phyloP scores from a whole-genome alignment of 2,329 filamentous ascomycete species.

The Sarocladium strictum region DNA sequence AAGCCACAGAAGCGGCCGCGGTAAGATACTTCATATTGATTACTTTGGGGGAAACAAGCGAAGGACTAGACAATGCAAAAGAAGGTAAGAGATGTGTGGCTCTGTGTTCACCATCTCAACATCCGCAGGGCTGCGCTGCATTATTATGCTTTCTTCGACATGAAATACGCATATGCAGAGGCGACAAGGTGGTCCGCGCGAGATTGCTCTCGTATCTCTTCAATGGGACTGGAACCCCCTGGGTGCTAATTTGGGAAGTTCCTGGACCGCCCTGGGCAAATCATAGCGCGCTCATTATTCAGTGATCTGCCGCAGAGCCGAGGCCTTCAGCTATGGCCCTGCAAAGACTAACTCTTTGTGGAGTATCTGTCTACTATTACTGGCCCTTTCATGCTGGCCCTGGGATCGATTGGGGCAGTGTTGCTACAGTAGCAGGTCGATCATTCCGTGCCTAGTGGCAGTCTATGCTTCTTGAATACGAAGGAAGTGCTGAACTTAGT shows the following conservation, averaged over 20 bases:
- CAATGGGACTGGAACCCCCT: neutral
- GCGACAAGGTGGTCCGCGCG: neutral
- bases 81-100: neutral
- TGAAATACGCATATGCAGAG: neutral
- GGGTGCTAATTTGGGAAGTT: neutral
- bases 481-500: neutral
- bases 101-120: too few species aligned
- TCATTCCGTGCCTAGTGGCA: too few species aligned
- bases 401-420: too few species aligned
- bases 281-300: constrained; percentile 7
- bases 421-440: neutral
- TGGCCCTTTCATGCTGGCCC: too few species aligned
- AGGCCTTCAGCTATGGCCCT: neutral
- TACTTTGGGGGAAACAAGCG: neutral
- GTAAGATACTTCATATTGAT: neutral
- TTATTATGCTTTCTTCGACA: neutral
- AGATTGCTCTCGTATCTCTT: neutral
- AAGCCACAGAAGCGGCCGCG: neutral
- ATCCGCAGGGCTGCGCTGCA: neutral
- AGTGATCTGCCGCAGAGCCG: neutral
- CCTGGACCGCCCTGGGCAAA: neutral
- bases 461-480: neutral
- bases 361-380: too few species aligned
- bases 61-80: neutral
- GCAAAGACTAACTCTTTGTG: too few species aligned